Base-by-base conservation (phyloP, 495 filamentous ascomycete species). In the Lasiosphaeris hirsuta region DNA sequence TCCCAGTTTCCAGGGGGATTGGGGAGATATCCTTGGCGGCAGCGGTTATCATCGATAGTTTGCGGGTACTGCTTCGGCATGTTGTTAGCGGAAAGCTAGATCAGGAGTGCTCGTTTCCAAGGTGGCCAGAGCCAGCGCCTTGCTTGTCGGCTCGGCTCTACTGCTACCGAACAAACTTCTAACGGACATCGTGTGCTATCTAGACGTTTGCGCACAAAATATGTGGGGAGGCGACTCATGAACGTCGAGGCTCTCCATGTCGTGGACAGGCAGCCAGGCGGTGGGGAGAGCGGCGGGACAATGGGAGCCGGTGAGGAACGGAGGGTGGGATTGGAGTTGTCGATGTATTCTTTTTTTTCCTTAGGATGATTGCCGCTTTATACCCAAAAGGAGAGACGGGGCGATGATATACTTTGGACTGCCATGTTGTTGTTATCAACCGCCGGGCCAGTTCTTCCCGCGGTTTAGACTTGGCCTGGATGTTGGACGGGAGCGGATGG, bases 21-120 rank as follows among this genome's bases (percentile, higher is more conserved):
- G 68, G 68, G 59, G 60, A 2, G 63, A 68, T 11, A 64, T 70
- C 19, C 52, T 70, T 30, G 63, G 65, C 14, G 43, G 53, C 35
- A 23, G 23, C 11, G 44, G 54, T 4, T 18, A 36, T 5, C 61
- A 58, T 41, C 60, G 53, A 42, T 64, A 52, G 23, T 30, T 30
- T 30, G 2, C 23, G 23, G 23, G 23, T 30, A 30, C 23, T 30
- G 23, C 23, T 30, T 30, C 23, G 23, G 23, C 23, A 30, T 30
- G 5, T 30, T 30, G 23, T 30, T 30, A 30, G 23, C 23, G 23
- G 23, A 2, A 19, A 35, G 49, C 18, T 13, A 45, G 2, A 42
- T 13, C 47, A 46, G 43, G 36, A 5, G 23, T 5, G 23, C 23
- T 5, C 7, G 18, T n/a, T 14, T 44, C 7, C 6, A 18, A 44